Evolutionary conservation across 106 monocot genomes (phyloP), one percentile per base, ranked within the genome.

Genomic region (Dendrobium chrysotoxum): DNA sequence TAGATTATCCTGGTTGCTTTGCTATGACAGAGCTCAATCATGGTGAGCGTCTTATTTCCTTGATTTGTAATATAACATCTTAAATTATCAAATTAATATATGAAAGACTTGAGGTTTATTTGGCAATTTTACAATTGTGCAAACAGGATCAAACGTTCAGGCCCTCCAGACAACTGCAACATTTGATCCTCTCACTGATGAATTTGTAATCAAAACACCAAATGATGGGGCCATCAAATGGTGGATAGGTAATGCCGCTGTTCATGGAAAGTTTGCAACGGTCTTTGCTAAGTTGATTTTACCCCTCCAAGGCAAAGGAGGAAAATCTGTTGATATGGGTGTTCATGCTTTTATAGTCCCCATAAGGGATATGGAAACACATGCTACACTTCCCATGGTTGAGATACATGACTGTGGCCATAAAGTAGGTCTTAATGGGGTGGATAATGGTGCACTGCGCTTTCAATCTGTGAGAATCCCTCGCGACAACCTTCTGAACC

Each of bases 11-110:
- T 41, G 98, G 98, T 13, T 99, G 95, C 80, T 99, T 99, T 85
- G 98, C 98, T 58, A 99, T 99, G 98, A 99, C 98, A 72, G 98
- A 99, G 77, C 98, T 99, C 23, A 91, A 95, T 83, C 98, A 99
- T 79, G 98, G 96, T 94, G 40, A 92, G 83, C 35, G 45, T 45
- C 47, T 46, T 5, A 76, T 23, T 46, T 17, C 47, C 18, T 76
- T 47, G 40, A 18, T 26, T 40, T 26, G 76, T 13, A 26, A 12
- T 26, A 4, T 0, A 28, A 20, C 47, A 25, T 26, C 40, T 76
- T 45, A 46, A 1, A 42, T 41, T 41, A 31, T 70, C 31, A 70
- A 74, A 41, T 30, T 18, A 40, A 74, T 50, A 21, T 38, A 18
- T 20, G 4, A 21, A 17, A 28, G 44, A 7, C 2, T 8, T 17